A percentile compares a stretch with the other conserved stretches of the same genome.
Conservation (phyloP, 352 stramenopile species). For the Phytophthora sp. region DNA sequence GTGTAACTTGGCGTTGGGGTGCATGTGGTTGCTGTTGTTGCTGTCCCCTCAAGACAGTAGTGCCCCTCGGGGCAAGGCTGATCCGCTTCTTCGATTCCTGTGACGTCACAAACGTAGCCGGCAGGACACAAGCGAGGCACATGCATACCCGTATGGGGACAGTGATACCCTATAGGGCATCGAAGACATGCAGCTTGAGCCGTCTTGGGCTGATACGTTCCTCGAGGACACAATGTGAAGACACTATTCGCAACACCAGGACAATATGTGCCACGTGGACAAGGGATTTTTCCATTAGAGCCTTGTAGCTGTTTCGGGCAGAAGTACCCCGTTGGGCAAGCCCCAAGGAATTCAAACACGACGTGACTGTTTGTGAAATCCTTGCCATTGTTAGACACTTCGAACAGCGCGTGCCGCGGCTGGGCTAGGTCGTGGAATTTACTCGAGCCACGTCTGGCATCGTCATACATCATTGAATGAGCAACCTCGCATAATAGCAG, state of each 20-base stretch:
- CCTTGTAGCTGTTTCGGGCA: constrained; percentile 72
- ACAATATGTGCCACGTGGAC: constrained; percentile 82
- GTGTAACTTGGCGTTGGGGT: constrained; percentile 43
- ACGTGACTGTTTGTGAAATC: constrained; percentile 90
- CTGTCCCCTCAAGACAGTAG: constrained; percentile 96
- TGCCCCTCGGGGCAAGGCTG: constrained; percentile 95
- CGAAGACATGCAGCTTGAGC: constrained; percentile 86
- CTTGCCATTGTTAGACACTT: constrained; percentile 95
- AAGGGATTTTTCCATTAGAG: constrained; percentile 47
- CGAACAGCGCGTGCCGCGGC: constrained; percentile 69
- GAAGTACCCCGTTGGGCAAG: constrained; percentile 90
- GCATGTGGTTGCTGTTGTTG: constrained; percentile 93
- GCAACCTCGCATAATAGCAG: constrained; percentile 91
- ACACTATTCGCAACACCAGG: constrained; percentile 83
- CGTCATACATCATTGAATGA: constrained; percentile 43
- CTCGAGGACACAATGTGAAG: constrained; percentile 94
- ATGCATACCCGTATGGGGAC: constrained; percentile 92
- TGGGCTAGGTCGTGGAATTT: constrained; percentile 28
- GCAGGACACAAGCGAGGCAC: constrained; percentile 94
- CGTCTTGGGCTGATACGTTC: constrained; percentile 93
- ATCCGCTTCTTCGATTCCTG: constrained; percentile 89
- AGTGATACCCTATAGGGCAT: constrained; percentile 96
- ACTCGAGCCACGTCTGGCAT: constrained; percentile 16
- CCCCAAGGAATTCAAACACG: constrained; percentile 76
- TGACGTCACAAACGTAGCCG: constrained; percentile 95